Evolutionary conservation across 2,329 filamentous ascomycete species (phyloP), one percentile per base, ranked within the genome.

Genomic region (Onygena corvina): DNA sequence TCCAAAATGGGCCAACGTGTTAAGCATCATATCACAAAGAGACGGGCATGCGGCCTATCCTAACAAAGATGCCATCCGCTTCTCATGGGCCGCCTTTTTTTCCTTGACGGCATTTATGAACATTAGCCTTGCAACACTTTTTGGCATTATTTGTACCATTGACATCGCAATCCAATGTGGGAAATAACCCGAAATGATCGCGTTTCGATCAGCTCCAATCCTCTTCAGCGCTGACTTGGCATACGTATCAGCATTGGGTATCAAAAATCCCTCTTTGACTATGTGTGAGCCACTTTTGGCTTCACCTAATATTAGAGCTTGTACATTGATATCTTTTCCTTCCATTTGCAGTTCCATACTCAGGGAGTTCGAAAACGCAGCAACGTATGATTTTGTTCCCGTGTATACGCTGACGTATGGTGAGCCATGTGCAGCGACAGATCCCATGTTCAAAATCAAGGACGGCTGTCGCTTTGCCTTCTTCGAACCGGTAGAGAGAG

Each of bases 381-480:
- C 63, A 34, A 70, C 63, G 56, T 70, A 76, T 2, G 64, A 67
- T 59, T 77, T 77, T 20, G 66, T 62, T 0, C 62, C 65, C 7
- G 65, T 61, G 59, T 77, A 78, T 2, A 68, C 56, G 7, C 59
- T 58, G 1, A 76, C 53, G 52, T 71, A 71, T 0, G 76, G 76
- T 9, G 74, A 51, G 0, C 71, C 71, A 11, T 64, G 57, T 42
- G 71, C 67, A 2, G 71, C 62, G 3, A 71, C 53, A 3, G 71
- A 75, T 4, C 73, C 71, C 29, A 77, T 64, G 55, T 74, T 77
- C 54, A 80, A 48, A 47, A 79, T 62, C 4, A 79, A 60, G 1
- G 66, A 61, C 0, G 74, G 72, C 12, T 25, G 23, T n/a, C 33
- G 30, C 12, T 36, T 47, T 8, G n/a, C 23, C 2, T 27, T 27